Evolutionary conservation across 306 rosid genomes (phyloP).

Genomic region (Vigna nakashimae): DNA sequence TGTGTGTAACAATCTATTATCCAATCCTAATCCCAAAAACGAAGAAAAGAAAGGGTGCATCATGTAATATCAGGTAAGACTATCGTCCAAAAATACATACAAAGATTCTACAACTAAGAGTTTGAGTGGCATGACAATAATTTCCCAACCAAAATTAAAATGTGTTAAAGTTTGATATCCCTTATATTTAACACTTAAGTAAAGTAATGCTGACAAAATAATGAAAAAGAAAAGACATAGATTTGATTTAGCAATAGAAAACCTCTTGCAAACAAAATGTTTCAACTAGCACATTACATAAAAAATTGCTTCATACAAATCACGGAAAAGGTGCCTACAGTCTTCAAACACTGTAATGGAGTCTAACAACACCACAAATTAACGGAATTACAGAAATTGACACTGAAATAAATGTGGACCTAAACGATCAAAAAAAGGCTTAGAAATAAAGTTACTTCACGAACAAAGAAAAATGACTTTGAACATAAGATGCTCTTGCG

Average conservation of each 20-base stretch:
- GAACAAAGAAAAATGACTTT: neutral
- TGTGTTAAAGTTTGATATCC: conserved; percentile 3
- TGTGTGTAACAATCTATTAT: conserved; percentile 75
- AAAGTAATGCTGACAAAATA: conserved; percentile 18
- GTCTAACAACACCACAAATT: neutral
- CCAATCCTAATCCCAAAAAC: conserved; percentile 74
- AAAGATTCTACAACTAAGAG: conserved; percentile 22
- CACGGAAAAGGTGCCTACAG: conserved; percentile 5
- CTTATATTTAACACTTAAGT: neutral
- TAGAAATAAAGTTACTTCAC: conserved; percentile 5
- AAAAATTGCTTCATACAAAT: conserved; percentile 14
- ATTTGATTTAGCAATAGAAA: conserved; percentile 10
- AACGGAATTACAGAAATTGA: conserved; percentile 4
- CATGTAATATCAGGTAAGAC: conserved; percentile 17
- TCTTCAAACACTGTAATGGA: neutral
- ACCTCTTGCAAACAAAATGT: conserved; percentile 8
- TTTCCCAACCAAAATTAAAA: conserved; percentile 11
- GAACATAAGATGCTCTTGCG: conserved; percentile 1
- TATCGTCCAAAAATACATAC: conserved; percentile 24
- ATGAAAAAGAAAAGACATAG: conserved; percentile 30
- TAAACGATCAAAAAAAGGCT: neutral
- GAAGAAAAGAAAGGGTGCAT: conserved; percentile 34
- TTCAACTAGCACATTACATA: conserved; percentile 20
- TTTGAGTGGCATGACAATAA: neutral
- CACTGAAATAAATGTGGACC: neutral